Evolutionary conservation across 2,329 filamentous ascomycete species (phyloP).

Genomic region (Hypoxylon sp.): DNA sequence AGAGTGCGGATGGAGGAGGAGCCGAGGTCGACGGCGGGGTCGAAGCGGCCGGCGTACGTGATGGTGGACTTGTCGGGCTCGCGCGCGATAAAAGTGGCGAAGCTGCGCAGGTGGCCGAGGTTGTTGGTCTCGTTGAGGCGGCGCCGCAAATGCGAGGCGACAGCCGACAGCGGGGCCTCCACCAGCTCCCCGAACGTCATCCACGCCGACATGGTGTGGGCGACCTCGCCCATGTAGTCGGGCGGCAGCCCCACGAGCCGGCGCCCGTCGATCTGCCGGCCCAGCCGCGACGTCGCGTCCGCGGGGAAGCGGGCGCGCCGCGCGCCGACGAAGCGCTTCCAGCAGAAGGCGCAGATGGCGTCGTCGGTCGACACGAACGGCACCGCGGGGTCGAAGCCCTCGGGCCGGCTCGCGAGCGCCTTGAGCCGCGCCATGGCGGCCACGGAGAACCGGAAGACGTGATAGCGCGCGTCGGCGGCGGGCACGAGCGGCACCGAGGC

Average conservation of each 20-base stretch:
- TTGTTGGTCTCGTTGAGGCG: slow-evolving; percentile 31
- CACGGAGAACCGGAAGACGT: slow-evolving; percentile 6
- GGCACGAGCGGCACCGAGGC: background rate
- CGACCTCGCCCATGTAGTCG: slow-evolving; percentile 44
- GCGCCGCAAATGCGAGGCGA: slow-evolving; percentile 5
- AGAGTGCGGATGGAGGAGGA: background rate
- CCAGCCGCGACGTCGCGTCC: slow-evolving; percentile 37
- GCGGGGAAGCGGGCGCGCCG: slow-evolving; percentile 1
- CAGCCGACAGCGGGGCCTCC: background rate
- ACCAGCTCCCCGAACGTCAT: slow-evolving; percentile 38
- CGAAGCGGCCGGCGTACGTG: slow-evolving; percentile 33
- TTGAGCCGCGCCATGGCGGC: slow-evolving; percentile 3
- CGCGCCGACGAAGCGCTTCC: background rate
- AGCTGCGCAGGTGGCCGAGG: slow-evolving; percentile 40
- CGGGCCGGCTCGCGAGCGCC: background rate
- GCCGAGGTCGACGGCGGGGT: slow-evolving; percentile 30
- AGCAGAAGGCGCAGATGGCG: slow-evolving; percentile 17
- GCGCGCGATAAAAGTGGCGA: slow-evolving; percentile 42
- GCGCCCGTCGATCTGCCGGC: slow-evolving; percentile 43
- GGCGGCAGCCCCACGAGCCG: slow-evolving; percentile 36
- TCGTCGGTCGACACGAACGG: slow-evolving; percentile 16
- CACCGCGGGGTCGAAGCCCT: slow-evolving; percentile 4
- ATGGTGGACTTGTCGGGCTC: slow-evolving; percentile 40
- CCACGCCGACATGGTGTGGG: slow-evolving; percentile 32
- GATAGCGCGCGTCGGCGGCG: background rate